A percentile compares a stretch with the other conserved stretches of the same genome.
phyloP scores from a whole-genome alignment of 2,329 filamentous ascomycete genomes.

The Cadophora sp. region DNA sequence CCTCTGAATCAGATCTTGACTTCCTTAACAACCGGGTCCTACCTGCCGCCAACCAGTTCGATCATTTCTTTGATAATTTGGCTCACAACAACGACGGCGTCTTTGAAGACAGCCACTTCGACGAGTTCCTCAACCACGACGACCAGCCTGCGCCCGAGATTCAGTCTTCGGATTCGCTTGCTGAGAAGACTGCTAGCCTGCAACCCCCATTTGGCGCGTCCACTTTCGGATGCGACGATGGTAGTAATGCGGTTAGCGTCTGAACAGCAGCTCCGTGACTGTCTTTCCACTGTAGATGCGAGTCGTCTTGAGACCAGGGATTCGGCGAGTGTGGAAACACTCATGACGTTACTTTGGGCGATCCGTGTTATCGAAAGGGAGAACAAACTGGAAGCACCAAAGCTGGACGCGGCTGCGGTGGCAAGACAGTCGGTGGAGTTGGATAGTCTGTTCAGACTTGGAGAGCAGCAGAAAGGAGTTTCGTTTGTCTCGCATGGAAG shows the following conservation, averaged over 20 bases:
- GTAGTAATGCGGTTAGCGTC: slow-evolving; percentile 74
- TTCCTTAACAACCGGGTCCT: slow-evolving; percentile 78
- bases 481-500: slow-evolving; percentile 27
- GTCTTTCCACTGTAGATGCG: slow-evolving; percentile 41
- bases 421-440: slow-evolving; percentile 40
- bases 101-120: slow-evolving; percentile 58
- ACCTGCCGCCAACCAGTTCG: slow-evolving; percentile 72
- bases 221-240: slow-evolving; percentile 76
- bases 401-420: slow-evolving; percentile 41
- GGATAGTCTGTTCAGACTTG: slow-evolving; percentile 38
- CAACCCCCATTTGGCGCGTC: slow-evolving; percentile 78
- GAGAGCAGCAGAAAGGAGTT: slow-evolving; percentile 20
- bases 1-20: slow-evolving; percentile 75
- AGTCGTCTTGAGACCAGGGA: slow-evolving; percentile 34
- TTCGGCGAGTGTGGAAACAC: slow-evolving; percentile 40
- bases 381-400: slow-evolving; percentile 29
- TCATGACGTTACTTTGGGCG: slow-evolving; percentile 45
- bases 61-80: slow-evolving; percentile 72
- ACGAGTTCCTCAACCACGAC: slow-evolving; percentile 60
- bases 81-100: slow-evolving; percentile 65
- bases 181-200: slow-evolving; percentile 66
- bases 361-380: slow-evolving; percentile 41
- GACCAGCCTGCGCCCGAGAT: slow-evolving; percentile 43
- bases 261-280: slow-evolving; percentile 50
- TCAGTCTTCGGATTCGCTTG: slow-evolving; percentile 46